Base-by-base conservation (phyloP, 495 filamentous ascomycete genomes). In the Hypomontagnella submonticulosa region DNA sequence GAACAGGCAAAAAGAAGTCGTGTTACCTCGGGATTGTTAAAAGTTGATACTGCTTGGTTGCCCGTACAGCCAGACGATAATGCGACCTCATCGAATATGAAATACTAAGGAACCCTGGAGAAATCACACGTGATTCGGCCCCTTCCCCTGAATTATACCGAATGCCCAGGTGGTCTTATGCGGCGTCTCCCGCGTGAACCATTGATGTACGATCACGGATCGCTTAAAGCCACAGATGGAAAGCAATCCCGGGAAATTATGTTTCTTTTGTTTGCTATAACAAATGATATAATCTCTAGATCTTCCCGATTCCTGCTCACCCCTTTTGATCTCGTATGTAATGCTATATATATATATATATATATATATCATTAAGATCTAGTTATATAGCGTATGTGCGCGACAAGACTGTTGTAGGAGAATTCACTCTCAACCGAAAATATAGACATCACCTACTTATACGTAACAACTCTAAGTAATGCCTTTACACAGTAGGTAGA, bases 81-180 rank as follows among this genome's bases (percentile, higher is more conserved):
- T 66, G 55, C 50, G 42, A 56, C 63, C 50, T 56, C 56, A 48
- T 54, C 53, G 19, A 59, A 33, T 63, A 36, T 63, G 48, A 68
- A 68, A 63, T 68, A 68, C 58, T 56, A 63, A 59, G 51, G 50
- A 55, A 19, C 48, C 54, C 52, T 30, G 34, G 57, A 16, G 9
- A 19, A 33, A 13, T 40, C 34, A 55, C 53, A 63, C 58, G 59
- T 63, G 58, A 54, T 11, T 54, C 49, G 52, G 30, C 19, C 51
- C 43, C 30, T 30, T 46, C 47, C 65, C 65, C 65, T 68, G 65
- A 68, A 23, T 49, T 54, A 58, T 63, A 59, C 58, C 48, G 48
- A 59, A 30, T 43, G 34, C 20, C 12, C 23, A 27, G 6, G 3
- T 27, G 23, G 23, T 47, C 32, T 53, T 52, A 57, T 52, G 57